A percentile compares a stretch with the other conserved stretches of the same genome.
These are phyloP conservation scores for Globisporangium viniferum DNA, from an alignment of 352 stramenopile genomes.

Conservation along the genomic window DNA sequence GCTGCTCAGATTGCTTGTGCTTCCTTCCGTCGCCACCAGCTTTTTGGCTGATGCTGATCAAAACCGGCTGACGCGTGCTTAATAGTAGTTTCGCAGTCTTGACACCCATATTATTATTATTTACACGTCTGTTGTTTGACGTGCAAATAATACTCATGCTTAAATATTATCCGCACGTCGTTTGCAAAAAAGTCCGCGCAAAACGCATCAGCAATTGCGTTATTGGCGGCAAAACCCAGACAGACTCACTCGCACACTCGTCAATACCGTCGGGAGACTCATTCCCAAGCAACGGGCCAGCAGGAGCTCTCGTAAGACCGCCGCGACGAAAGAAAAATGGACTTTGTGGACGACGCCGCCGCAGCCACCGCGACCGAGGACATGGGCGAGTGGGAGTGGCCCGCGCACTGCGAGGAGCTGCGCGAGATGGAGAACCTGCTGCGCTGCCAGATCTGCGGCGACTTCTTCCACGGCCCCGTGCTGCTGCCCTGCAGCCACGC, in stretches of 20 bases:
- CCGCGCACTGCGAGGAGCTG: slow-evolving; percentile 46
- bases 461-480: slow-evolving; percentile 81
- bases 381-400: slow-evolving; percentile 82
- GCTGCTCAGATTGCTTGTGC: background rate
- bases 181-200: background rate
- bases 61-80: background rate
- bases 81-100: background rate
- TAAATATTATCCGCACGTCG: background rate
- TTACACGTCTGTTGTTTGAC: background rate
- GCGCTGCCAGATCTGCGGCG: slow-evolving; percentile 81
- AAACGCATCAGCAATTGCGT: background rate
- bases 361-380: slow-evolving; percentile 6
- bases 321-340: background rate
- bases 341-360: slow-evolving; percentile 15
- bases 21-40: slow-evolving; percentile 11
- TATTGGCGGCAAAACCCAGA: background rate
- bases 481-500: slow-evolving; percentile 74
- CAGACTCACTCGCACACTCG: background rate
- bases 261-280: background rate
- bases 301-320: background rate
- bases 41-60: background rate
- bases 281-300: background rate
- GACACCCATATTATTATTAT: background rate
- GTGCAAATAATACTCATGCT: background rate
- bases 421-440: slow-evolving; percentile 71